Evolutionary conservation across 2,329 filamentous ascomycete species (phyloP).

Genomic region (Cordyceps javanica): DNA sequence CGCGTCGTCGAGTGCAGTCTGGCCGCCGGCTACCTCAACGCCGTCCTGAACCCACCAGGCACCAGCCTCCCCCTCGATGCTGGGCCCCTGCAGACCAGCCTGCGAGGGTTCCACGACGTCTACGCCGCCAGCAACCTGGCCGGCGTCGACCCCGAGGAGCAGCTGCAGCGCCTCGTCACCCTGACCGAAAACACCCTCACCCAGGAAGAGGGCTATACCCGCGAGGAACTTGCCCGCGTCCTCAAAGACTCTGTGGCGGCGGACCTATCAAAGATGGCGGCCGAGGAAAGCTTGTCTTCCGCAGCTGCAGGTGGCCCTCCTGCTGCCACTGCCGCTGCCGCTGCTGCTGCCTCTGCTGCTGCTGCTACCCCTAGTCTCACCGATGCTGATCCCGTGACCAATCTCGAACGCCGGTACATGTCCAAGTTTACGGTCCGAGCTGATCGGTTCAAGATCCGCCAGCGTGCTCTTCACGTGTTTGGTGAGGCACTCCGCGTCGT

Average conservation of each 20-base stretch:
- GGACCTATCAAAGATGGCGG: slow-evolving; percentile 52
- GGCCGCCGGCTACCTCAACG: slow-evolving; percentile 65
- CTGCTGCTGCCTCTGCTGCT: too few relatives aligned
- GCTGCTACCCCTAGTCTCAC: too few relatives aligned
- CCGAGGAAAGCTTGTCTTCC: not conserved
- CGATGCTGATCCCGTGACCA: not conserved
- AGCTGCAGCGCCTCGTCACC: slow-evolving; percentile 67
- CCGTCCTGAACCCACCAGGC: slow-evolving; percentile 48
- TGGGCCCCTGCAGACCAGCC: slow-evolving; percentile 73
- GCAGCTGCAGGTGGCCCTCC: not conserved
- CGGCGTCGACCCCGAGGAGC: slow-evolving; percentile 45
- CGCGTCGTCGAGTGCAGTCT: slow-evolving; percentile 93
- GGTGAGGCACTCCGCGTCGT: slow-evolving; percentile 81
- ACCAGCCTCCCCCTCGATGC: slow-evolving; percentile 67
- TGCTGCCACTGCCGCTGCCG: too few relatives aligned
- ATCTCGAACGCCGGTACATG: slow-evolving; percentile 69
- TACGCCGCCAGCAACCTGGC: slow-evolving; percentile 45
- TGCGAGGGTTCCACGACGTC: slow-evolving; percentile 80
- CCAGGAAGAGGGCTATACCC: slow-evolving; percentile 78
- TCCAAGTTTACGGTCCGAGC: slow-evolving; percentile 85
- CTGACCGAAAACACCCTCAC: slow-evolving; percentile 66
- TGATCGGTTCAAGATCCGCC: slow-evolving; percentile 78
- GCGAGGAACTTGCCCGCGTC: slow-evolving; percentile 71
- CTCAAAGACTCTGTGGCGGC: slow-evolving; percentile 58
- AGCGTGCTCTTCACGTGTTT: slow-evolving; percentile 87